phyloP scores from a whole-genome alignment of 192 early-diverging fungal genomes.

The Linderina pennispora region DNA sequence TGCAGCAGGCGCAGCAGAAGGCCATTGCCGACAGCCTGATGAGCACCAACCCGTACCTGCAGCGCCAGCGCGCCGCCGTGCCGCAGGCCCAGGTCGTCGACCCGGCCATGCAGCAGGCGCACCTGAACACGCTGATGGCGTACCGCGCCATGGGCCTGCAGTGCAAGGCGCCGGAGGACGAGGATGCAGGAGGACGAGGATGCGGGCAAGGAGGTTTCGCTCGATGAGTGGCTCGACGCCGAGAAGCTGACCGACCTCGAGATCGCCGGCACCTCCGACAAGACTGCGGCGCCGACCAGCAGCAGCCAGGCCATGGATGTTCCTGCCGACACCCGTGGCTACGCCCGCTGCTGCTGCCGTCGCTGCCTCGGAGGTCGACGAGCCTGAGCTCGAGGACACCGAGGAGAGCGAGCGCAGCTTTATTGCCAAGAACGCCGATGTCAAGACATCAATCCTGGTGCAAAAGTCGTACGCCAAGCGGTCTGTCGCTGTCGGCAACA shows the following conservation, averaged over 20 bases:
- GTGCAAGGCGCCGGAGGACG: conserved; percentile 38
- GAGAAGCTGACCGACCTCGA: conserved; percentile 35
- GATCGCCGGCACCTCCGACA: conserved; percentile 7
- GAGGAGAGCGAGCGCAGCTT: conserved; percentile 10
- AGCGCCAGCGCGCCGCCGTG: conserved; percentile 30
- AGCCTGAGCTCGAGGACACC: conserved; percentile 38
- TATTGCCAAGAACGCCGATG: conserved; percentile 9
- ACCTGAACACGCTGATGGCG: conserved; percentile 41
- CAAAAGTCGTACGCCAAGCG: conserved; percentile 30
- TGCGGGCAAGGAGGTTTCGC: conserved; percentile 16
- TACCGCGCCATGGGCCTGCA: conserved; percentile 47
- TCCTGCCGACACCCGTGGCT: conserved; percentile 4
- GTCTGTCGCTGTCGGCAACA: background rate
- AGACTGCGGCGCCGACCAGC: background rate
- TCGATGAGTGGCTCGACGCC: conserved; percentile 44
- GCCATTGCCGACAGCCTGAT: background rate
- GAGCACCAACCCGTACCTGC: conserved; percentile 11
- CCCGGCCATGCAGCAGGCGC: conserved; percentile 30
- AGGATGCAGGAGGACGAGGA: conserved; percentile 12
- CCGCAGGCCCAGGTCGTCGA: conserved; percentile 38
- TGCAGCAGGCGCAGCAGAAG: conserved; percentile 28
- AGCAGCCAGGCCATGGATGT: background rate
- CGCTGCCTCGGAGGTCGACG: conserved; percentile 3
- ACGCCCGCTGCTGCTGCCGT: background rate
- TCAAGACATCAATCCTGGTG: conserved; percentile 26